A percentile compares a stretch with the other conserved stretches of the same genome.
Conservation (phyloP, 1,284 basidiomycete species). For the Cryptococcus neoformans region DNA sequence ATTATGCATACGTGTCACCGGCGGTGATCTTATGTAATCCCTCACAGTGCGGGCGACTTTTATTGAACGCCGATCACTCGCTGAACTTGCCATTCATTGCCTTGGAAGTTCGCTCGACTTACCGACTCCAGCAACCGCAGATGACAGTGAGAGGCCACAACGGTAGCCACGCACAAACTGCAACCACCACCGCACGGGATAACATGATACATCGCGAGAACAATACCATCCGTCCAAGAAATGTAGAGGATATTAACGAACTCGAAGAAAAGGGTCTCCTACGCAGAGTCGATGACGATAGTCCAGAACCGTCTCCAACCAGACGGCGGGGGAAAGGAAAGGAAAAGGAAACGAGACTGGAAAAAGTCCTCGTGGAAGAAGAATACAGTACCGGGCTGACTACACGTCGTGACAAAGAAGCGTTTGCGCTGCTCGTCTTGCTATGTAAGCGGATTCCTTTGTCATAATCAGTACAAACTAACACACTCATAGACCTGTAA, state of each 20-base stretch:
- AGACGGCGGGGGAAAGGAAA: conserved; percentile 14
- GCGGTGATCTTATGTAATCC: too few relatives aligned
- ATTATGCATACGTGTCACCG: too few relatives aligned
- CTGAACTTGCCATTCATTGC: too few relatives aligned
- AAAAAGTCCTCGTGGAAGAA: conserved; percentile 25
- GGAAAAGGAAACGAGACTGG: conserved; percentile 21
- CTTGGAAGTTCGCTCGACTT: too few relatives aligned
- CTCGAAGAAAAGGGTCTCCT: conserved; percentile 43
- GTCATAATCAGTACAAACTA: neutral
- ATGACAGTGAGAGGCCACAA: too few relatives aligned
- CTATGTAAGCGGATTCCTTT: conserved; percentile 65
- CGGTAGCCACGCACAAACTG: too few relatives aligned
- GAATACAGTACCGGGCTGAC: conserved; percentile 27
- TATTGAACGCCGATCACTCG: too few relatives aligned
- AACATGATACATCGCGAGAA: too few relatives aligned
- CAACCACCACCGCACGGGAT: too few relatives aligned
- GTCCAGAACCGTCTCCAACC: neutral
- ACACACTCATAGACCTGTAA: conserved; percentile 24
- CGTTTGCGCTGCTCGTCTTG: conserved; percentile 80
- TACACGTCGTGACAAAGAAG: conserved; percentile 63
- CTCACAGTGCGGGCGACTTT: too few relatives aligned
- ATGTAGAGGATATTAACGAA: conserved; percentile 38
- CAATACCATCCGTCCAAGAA: conserved; percentile 23
- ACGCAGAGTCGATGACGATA: conserved; percentile 6
- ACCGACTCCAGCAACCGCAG: too few relatives aligned